Evolutionary conservation across 805 yeast species (phyloP).

Genomic region (Saccharomycopsis sp.): DNA sequence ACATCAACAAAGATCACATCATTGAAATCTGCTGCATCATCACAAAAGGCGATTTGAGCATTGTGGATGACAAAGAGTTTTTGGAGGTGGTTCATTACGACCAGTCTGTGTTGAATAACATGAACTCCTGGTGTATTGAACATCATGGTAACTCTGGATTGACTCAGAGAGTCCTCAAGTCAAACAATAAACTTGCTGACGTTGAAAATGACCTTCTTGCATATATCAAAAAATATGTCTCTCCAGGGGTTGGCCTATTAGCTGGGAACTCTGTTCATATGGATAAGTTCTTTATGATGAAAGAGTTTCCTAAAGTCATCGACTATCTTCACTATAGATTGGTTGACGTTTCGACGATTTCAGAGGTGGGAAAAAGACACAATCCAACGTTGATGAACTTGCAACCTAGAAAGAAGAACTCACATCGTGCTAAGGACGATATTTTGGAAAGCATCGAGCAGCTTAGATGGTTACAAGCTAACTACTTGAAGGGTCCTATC

Average conservation of each 20-base stretch:
- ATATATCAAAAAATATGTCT: conserved; percentile 51
- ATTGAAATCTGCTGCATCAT: conserved; percentile 88
- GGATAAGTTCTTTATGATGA: conserved; percentile 78
- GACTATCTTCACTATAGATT: conserved; percentile 65
- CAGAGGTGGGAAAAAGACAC: conserved; percentile 75
- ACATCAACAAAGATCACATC: conserved; percentile 71
- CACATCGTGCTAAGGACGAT: conserved; percentile 86
- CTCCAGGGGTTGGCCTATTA: conserved; percentile 55
- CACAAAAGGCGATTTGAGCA: conserved; percentile 74
- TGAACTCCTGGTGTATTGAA: conserved; percentile 84
- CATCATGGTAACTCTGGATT: conserved; percentile 79
- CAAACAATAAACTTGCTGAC: conserved; percentile 43
- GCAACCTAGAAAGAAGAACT: conserved; percentile 57
- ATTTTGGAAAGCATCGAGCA: conserved; percentile 85
- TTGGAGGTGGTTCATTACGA: conserved; percentile 77
- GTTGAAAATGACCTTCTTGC: conserved; percentile 62
- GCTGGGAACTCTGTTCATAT: conserved; percentile 93
- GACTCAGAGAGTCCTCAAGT: conserved; percentile 57
- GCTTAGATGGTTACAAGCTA: conserved; percentile 65
- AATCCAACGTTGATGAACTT: conserved; percentile 53
- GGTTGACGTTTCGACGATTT: conserved; percentile 82
- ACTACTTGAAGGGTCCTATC: conserved; percentile 42
- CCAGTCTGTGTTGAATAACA: conserved; percentile 50
- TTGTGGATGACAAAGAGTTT: conserved; percentile 65
- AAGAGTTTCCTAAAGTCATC: conserved; percentile 75